phyloP scores from a whole-genome alignment of 2,329 filamentous ascomycete species.

The Epichloe baconii region DNA sequence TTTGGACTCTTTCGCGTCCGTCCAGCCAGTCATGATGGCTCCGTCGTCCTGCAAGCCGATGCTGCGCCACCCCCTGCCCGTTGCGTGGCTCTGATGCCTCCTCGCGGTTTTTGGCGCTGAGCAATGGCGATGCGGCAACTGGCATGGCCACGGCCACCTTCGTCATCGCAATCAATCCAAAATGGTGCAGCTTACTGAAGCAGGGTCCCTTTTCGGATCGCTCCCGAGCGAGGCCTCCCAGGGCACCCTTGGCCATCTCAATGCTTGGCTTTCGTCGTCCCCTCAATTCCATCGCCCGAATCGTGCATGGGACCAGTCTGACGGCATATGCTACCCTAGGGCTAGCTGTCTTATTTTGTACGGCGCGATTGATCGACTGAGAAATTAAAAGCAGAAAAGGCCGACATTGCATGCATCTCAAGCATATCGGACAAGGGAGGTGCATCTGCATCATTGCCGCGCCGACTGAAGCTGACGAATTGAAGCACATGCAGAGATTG shows the following conservation, averaged over 20 bases:
- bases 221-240: slow-evolving; percentile 6
- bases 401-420: background rate
- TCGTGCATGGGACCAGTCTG: background rate
- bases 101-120: background rate
- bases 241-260: background rate
- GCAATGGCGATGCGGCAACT: background rate
- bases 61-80: background rate
- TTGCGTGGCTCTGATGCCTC: background rate
- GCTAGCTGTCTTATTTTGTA: background rate
- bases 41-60: too few relatives aligned
- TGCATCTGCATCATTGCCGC: background rate
- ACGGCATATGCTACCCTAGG: background rate
- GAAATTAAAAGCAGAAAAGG: too few relatives aligned
- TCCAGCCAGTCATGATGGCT: too few relatives aligned
- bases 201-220: slow-evolving; percentile 3
- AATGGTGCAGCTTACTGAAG: background rate
- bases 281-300: background rate
- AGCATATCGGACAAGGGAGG: too few relatives aligned
- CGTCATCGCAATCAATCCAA: slow-evolving; percentile 1
- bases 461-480: background rate
- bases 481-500: background rate
- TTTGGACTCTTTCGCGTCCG: background rate
- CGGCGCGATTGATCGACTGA: too few relatives aligned
- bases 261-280: background rate
- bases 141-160: background rate